phyloP scores from a whole-genome alignment of 805 yeast species.

The Metschnikowia cerradonensis region DNA sequence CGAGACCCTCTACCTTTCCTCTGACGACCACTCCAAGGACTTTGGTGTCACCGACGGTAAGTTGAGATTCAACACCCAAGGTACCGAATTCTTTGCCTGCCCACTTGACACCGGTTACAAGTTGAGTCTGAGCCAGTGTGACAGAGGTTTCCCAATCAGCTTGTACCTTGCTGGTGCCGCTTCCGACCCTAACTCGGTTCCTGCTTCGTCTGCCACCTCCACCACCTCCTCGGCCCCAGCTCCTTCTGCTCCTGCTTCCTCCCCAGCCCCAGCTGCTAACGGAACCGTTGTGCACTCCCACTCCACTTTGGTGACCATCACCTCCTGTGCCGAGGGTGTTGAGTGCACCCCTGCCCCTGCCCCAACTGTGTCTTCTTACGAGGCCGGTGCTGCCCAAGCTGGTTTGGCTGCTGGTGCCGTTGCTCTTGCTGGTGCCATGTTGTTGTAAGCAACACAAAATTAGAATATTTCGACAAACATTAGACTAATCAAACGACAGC shows the following conservation, averaged over 20 bases:
- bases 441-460: slow-evolving; percentile 10
- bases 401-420: slow-evolving; percentile 16
- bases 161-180: slow-evolving; percentile 10
- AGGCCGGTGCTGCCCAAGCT: slow-evolving; percentile 13
- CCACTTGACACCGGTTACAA: slow-evolving; percentile 16
- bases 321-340: slow-evolving; percentile 21
- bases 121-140: slow-evolving; percentile 10
- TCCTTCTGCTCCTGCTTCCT: slow-evolving; percentile 23
- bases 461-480: neutral
- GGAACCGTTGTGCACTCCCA: slow-evolving; percentile 16
- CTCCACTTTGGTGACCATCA: slow-evolving; percentile 25
- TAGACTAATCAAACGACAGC: too few relatives aligned
- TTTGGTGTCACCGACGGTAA: slow-evolving; percentile 25
- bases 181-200: slow-evolving; percentile 7
- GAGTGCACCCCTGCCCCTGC: slow-evolving; percentile 7
- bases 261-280: slow-evolving; percentile 24
- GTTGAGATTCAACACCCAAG: slow-evolving; percentile 23
- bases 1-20: slow-evolving; percentile 16
- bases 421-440: slow-evolving; percentile 15
- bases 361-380: slow-evolving; percentile 6
- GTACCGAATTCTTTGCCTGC: slow-evolving; percentile 25
- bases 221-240: slow-evolving; percentile 26
- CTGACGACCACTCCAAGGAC: slow-evolving; percentile 21
- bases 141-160: slow-evolving; percentile 9
- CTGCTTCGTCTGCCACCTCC: slow-evolving; percentile 7